Percentiles rank a stretch among this genome's conserved stretches.
Conservation (phyloP, 2,329 filamentous ascomycete genomes). For the Colletotrichum destructivum region DNA sequence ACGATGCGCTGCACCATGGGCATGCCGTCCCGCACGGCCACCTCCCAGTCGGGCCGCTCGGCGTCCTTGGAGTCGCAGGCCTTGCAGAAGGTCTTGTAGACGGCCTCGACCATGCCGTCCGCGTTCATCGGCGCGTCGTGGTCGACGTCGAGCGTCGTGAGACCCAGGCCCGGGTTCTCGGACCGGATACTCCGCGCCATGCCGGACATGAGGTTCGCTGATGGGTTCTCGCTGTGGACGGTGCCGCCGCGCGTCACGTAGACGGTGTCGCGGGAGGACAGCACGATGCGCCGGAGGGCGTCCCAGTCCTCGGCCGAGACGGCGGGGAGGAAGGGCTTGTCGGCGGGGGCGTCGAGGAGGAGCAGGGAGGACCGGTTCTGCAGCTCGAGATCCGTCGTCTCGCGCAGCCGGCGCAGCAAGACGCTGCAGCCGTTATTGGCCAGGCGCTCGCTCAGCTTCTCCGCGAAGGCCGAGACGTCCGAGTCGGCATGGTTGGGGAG, state of each 20-base stretch:
- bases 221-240: slow-evolving; percentile 36
- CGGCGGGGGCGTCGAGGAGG: background rate
- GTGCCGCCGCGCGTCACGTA: slow-evolving; percentile 40
- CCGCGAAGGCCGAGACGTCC: too few species aligned
- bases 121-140: slow-evolving; percentile 2
- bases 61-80: background rate
- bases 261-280: slow-evolving; percentile 31
- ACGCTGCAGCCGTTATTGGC: too few species aligned
- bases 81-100: slow-evolving; percentile 9
- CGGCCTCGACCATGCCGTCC: slow-evolving; percentile 20
- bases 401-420: too few species aligned
- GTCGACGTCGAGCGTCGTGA: slow-evolving; percentile 36
- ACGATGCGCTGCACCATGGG: background rate
- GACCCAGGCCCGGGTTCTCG: slow-evolving; percentile 39
- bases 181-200: slow-evolving; percentile 42
- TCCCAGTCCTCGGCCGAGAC: slow-evolving; percentile 32
- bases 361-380: too few species aligned
- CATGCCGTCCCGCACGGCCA: slow-evolving; percentile 27
- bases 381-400: too few species aligned
- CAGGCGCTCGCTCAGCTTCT: too few species aligned
- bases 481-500: too few species aligned
- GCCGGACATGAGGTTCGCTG: slow-evolving; percentile 36
- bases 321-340: slow-evolving; percentile 28
- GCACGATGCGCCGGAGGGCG: slow-evolving; percentile 23
- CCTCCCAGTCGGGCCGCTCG: slow-evolving; percentile 29